phyloP scores from a whole-genome alignment of 768 basidiomycete species.

The Postia placenta region DNA sequence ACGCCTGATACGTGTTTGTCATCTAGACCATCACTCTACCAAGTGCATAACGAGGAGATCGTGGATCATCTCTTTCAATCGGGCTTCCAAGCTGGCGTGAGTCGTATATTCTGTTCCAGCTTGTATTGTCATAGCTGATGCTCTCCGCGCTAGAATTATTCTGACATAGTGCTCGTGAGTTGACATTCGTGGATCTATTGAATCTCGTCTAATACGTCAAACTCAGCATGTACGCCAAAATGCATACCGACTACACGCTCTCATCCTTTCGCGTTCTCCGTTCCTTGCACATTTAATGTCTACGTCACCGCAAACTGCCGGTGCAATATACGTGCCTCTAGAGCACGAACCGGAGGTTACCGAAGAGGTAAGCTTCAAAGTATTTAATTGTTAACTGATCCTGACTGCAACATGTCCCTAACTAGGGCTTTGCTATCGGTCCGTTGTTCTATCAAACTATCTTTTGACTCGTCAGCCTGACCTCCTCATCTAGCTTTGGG shows the following conservation, averaged over 20 bases:
- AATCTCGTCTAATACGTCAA: neutral
- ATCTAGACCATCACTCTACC: constrained; percentile 34
- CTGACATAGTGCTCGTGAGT: constrained; percentile 69
- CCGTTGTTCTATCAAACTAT: constrained; percentile 11
- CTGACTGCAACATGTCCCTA: neutral
- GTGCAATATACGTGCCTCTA: constrained; percentile 66
- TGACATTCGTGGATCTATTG: constrained; percentile 20
- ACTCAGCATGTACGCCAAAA: constrained; percentile 67
- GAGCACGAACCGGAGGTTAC: constrained; percentile 80
- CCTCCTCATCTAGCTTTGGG: constrained; percentile 50
- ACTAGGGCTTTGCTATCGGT: constrained; percentile 75
- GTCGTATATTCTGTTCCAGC: constrained; percentile 29
- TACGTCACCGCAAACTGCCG: constrained; percentile 61
- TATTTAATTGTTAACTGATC: constrained; percentile 11
- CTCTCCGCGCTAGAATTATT: constrained; percentile 54
- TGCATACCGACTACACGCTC: constrained; percentile 73
- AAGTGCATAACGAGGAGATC: constrained; percentile 70
- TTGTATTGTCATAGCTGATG: neutral
- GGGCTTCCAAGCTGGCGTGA: constrained; percentile 77
- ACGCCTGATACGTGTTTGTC: too few relatives aligned
- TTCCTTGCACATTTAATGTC: constrained; percentile 86
- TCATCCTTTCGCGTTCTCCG: constrained; percentile 84
- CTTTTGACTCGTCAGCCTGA: neutral
- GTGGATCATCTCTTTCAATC: constrained; percentile 73
- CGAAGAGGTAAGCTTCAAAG: constrained; percentile 56